Conservation (phyloP, 2,329 filamentous ascomycete species). For the Alternaria postmessia region DNA sequence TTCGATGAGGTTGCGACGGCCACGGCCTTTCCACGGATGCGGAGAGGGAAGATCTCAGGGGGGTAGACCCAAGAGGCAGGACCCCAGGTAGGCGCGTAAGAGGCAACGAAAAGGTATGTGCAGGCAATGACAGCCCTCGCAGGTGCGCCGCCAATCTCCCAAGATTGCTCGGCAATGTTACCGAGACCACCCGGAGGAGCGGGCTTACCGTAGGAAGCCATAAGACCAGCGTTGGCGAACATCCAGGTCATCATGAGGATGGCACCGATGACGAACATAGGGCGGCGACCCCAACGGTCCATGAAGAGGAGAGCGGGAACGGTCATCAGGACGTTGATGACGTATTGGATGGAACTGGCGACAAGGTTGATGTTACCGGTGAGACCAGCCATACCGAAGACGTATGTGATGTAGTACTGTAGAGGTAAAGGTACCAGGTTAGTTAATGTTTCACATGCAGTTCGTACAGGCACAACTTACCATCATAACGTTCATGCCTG, state of each 20-base stretch:
- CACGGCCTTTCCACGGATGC: slow-evolving; percentile 70
- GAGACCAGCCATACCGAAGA: slow-evolving; percentile 77
- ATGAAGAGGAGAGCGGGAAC: slow-evolving; percentile 77
- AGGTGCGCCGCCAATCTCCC: slow-evolving; percentile 51
- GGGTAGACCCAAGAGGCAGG: slow-evolving; percentile 67
- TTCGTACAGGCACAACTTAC: slow-evolving; percentile 2
- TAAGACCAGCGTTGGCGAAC: slow-evolving; percentile 68
- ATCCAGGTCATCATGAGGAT: slow-evolving; percentile 70
- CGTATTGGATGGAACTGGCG: slow-evolving; percentile 74
- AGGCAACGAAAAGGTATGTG: slow-evolving; percentile 76
- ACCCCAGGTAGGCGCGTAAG: slow-evolving; percentile 71
- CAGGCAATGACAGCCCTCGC: slow-evolving; percentile 67
- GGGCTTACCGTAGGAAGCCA: slow-evolving; percentile 65
- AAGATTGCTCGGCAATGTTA: slow-evolving; percentile 53
- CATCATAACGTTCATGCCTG: slow-evolving; percentile 79
- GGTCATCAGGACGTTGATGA: slow-evolving; percentile 84
- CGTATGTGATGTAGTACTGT: slow-evolving; percentile 57
- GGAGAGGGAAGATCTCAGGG: slow-evolving; percentile 68
- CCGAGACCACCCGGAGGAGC: slow-evolving; percentile 51
- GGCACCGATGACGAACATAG: slow-evolving; percentile 70
- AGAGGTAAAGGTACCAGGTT: neutral
- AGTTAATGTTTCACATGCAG: no score
- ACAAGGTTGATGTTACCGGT: slow-evolving; percentile 66
- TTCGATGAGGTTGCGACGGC: slow-evolving; percentile 67
- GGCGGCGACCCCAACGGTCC: slow-evolving; percentile 78